These are phyloP conservation scores for Lanmaoa rubissima DNA, from an alignment of 768 basidiomycete species.

Conservation along the genomic window DNA sequence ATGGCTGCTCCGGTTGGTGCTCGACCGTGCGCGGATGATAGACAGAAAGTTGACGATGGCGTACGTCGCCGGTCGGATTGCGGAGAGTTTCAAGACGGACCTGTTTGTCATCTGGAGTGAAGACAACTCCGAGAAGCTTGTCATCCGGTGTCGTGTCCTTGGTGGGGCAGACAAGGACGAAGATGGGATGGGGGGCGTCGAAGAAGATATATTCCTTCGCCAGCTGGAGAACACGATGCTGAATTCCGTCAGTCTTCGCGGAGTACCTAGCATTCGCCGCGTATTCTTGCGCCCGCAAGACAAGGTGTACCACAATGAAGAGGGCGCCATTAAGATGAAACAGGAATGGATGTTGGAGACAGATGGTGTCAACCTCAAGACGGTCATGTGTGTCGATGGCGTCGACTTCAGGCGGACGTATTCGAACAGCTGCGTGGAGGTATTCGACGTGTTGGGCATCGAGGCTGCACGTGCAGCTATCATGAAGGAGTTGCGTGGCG, in stretches of 20 bases:
- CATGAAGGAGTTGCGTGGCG: constrained; percentile 88
- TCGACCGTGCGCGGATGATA: constrained; percentile 97
- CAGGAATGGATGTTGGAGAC: constrained; percentile 97
- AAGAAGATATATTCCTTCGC: constrained; percentile 95
- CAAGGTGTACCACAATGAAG: constrained; percentile 59
- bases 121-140: constrained; percentile 96
- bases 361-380: constrained; percentile 93
- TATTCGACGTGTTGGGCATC: constrained; percentile 93
- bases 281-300: constrained; percentile 94
- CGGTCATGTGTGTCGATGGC: constrained; percentile 92
- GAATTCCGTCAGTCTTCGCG: constrained; percentile 91
- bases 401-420: constrained; percentile 93
- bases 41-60: constrained; percentile 95
- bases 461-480: constrained; percentile 95
- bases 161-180: constrained; percentile 85
- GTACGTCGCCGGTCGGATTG: constrained; percentile 90
- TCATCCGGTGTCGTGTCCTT: constrained; percentile 93
- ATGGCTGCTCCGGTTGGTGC: constrained; percentile 94
- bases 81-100: constrained; percentile 92
- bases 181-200: constrained; percentile 67
- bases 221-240: constrained; percentile 97
- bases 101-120: constrained; percentile 98
- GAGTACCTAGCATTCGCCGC: constrained; percentile 85
- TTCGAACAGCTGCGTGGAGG: constrained; percentile 95
- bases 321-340: constrained; percentile 62